Conservation (phyloP, 2,329 filamentous ascomycete genomes). For the Lomentospora prolificans region DNA sequence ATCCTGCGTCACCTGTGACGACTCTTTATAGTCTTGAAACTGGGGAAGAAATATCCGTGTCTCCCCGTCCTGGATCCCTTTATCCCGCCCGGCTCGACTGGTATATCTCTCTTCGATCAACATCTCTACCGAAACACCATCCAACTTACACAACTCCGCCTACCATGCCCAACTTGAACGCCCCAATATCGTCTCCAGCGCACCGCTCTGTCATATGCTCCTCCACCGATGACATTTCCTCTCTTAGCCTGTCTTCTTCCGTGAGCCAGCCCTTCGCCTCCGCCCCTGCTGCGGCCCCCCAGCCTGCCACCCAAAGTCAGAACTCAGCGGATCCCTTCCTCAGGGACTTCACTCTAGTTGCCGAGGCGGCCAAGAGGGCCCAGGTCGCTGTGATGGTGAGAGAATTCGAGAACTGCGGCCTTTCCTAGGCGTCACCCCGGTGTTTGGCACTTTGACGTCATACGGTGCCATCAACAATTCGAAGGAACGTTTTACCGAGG, state of each 20-base stretch:
- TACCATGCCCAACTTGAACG: constrained; percentile 3
- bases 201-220: neutral
- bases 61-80: neutral
- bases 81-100: too few relatives aligned
- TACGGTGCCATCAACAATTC: neutral
- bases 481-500: too few relatives aligned
- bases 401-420: constrained; percentile 66
- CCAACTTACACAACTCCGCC: too few relatives aligned
- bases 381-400: constrained; percentile 84
- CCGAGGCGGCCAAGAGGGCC: constrained; percentile 86
- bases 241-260: constrained; percentile 26
- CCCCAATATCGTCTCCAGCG: constrained; percentile 6
- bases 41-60: neutral
- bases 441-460: neutral
- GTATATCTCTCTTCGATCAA: neutral
- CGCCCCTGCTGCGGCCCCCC: constrained; percentile 14
- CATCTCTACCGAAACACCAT: neutral
- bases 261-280: constrained; percentile 15
- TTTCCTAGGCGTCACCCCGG: constrained; percentile 25
- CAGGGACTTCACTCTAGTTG: constrained; percentile 73
- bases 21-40: too few relatives aligned
- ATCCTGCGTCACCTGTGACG: too few relatives aligned
- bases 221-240: constrained; percentile 11
- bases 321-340: constrained; percentile 50
- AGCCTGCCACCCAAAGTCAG: constrained; percentile 11